Evolutionary conservation across 805 yeast genomes (phyloP), one percentile per base, ranked within the genome.

Genomic region (Sungouiella thailandica): DNA sequence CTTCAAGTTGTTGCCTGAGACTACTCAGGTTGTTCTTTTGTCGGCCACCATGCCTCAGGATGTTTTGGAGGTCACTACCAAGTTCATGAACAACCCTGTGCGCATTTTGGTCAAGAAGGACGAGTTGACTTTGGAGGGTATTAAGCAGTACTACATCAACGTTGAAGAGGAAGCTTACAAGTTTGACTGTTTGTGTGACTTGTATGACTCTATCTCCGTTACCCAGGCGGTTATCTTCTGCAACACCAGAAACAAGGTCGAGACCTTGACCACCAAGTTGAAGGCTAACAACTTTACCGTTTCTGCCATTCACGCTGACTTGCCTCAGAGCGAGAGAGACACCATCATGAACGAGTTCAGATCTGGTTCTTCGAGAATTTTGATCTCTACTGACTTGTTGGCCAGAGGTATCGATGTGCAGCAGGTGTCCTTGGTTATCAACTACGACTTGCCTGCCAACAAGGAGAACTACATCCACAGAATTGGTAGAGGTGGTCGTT

Each of bases 161-260:
- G 94, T 88, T 37, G 96, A 87, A 62, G 73, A 82, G 67, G 98
- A 90, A 71, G 88, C 81, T 38, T 89, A 80, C 89, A 90, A 90
- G 68, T 85, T 88, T 53, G 96, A 89, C 62, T 87, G 96, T 44
- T 71, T 90, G 54, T 85, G 93, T 62, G 98, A 90, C 66, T 66
- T 90, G 52, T 93, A 93, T 68, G 97, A 90, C 66, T 85, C 97
- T 17, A 71, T 90, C 54, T 84, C 97, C 16, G 88, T 93, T 50
- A 87, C 97, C 37, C 98, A 90, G 68, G 95, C 97, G 37, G 97
- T 90, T 43, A 90, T 90, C 45, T 90, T 90, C 77, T 93, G 97
- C 70, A 90, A 90, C 74, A 89, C 97, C 49, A 86, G 86, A 64
- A 72, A 84, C 52, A 89, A 89, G 68, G 97, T 93, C 47, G 96